Conservation (phyloP, 768 basidiomycete genomes). For the Asterophora parasitica region DNA sequence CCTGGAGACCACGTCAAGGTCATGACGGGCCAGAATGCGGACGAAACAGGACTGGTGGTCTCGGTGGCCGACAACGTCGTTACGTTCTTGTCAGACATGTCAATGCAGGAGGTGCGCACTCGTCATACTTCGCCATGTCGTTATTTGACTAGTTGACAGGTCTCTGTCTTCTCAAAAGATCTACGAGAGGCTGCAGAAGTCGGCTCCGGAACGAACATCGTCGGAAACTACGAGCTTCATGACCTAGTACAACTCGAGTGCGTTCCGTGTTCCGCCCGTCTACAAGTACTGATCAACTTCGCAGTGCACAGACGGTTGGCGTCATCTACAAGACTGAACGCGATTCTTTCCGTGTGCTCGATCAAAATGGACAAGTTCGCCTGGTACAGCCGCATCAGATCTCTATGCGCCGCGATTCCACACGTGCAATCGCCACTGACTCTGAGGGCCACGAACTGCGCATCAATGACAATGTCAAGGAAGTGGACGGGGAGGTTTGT, state of each 20-base stretch:
- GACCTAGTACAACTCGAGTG: conserved; percentile 97
- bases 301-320: conserved; percentile 86
- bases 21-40: conserved; percentile 89
- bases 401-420: conserved; percentile 81
- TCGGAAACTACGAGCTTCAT: conserved; percentile 93
- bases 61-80: conserved; percentile 87
- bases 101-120: conserved; percentile 78
- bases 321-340: conserved; percentile 98
- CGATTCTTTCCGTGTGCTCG: conserved; percentile 91
- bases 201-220: conserved; percentile 83
- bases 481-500: conserved; percentile 81
- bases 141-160: conserved; percentile 37
- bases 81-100: conserved; percentile 96
- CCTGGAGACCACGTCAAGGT: conserved; percentile 99
- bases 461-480: conserved; percentile 88
- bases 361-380: conserved; percentile 88
- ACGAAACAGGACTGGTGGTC: conserved; percentile 95
- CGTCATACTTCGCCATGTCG: conserved; percentile 6
- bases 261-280: conserved; percentile 26
- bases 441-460: conserved; percentile 83
- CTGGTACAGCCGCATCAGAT: conserved; percentile 93
- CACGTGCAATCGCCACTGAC: conserved; percentile 83
- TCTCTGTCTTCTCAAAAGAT: conserved; percentile 97
- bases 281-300: conserved; percentile 11
- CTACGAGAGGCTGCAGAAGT: conserved; percentile 96